A percentile compares a stretch with the other conserved stretches of the same genome.
Conservation (phyloP, 352 stramenopile genomes). For the Globisporangium mamillatum region DNA sequence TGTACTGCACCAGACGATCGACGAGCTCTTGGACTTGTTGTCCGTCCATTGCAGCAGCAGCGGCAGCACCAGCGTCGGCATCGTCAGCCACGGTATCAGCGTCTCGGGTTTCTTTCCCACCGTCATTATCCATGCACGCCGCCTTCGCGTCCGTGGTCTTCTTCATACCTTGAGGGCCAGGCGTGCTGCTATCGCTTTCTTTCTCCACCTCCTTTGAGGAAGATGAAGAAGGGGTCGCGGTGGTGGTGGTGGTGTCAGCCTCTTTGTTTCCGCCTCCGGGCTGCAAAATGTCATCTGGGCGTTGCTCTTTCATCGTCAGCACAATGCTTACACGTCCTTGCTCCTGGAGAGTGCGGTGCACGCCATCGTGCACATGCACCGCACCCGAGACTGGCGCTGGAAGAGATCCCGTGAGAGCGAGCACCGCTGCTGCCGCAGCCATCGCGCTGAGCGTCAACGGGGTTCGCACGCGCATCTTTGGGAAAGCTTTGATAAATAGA, state of each 20-base stretch:
- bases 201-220: conserved; percentile 3
- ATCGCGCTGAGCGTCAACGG: conserved; percentile 9
- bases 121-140: conserved; percentile 9
- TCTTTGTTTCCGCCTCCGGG: conserved; percentile 4
- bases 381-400: conserved; percentile 1
- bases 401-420: background rate
- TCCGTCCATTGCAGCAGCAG: conserved; percentile 15
- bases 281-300: conserved; percentile 21
- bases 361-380: conserved; percentile 13
- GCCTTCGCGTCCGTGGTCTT: conserved; percentile 7
- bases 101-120: conserved; percentile 1
- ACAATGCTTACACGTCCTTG: conserved; percentile 29
- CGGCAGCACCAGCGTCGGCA: background rate
- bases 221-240: background rate
- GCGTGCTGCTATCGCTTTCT: conserved; percentile 12
- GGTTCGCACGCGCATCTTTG: conserved; percentile 8
- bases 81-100: background rate
- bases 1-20: conserved; percentile 25
- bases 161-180: background rate
- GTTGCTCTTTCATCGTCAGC: conserved; percentile 28
- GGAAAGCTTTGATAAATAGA: background rate
- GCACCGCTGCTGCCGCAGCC: background rate
- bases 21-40: conserved; percentile 30
- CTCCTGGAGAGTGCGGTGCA: conserved; percentile 20
- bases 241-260: background rate